phyloP scores from a whole-genome alignment of 2,329 filamentous ascomycete genomes.

The Orbilia javanica region DNA sequence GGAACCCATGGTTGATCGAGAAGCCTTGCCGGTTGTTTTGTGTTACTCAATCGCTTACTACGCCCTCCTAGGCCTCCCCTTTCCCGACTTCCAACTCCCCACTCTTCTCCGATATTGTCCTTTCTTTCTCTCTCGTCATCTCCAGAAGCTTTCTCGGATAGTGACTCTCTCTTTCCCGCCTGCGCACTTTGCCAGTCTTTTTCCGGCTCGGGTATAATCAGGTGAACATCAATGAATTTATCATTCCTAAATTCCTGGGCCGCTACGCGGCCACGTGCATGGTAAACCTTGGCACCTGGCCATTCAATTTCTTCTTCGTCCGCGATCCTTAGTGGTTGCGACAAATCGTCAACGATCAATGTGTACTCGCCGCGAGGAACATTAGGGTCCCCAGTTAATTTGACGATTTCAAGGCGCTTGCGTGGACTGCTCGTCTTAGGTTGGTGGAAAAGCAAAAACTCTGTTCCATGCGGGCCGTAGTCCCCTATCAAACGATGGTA shows the following conservation, averaged over 20 bases:
- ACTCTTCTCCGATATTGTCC: conserved; percentile 31
- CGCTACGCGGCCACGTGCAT: conserved; percentile 22
- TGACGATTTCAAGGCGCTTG: conserved; percentile 80
- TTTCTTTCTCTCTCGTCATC: conserved; percentile 7
- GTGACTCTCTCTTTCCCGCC: background rate
- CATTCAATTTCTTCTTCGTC: conserved; percentile 47
- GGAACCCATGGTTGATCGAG: conserved; percentile 42
- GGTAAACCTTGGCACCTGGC: conserved; percentile 50
- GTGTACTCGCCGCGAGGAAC: conserved; percentile 87
- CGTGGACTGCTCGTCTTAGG: conserved; percentile 71
- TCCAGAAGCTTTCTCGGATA: background rate
- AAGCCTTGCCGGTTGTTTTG: conserved; percentile 8
- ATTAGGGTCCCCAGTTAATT: conserved; percentile 91
- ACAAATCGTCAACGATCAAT: conserved; percentile 82
- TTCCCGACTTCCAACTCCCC: conserved; percentile 39
- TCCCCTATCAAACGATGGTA: conserved; percentile 67
- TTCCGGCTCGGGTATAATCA: conserved; percentile 41
- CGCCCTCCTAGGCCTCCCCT: conserved; percentile 5
- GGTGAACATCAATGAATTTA: conserved; percentile 28
- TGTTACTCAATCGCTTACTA: background rate
- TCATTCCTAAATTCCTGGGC: conserved; percentile 31
- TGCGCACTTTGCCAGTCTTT: conserved; percentile 34
- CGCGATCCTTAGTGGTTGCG: conserved; percentile 26
- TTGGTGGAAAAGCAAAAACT: conserved; percentile 87
- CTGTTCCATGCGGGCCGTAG: conserved; percentile 87